Evolutionary conservation across 768 basidiomycete species (phyloP).

Genomic region (Boletus rubropictus): DNA sequence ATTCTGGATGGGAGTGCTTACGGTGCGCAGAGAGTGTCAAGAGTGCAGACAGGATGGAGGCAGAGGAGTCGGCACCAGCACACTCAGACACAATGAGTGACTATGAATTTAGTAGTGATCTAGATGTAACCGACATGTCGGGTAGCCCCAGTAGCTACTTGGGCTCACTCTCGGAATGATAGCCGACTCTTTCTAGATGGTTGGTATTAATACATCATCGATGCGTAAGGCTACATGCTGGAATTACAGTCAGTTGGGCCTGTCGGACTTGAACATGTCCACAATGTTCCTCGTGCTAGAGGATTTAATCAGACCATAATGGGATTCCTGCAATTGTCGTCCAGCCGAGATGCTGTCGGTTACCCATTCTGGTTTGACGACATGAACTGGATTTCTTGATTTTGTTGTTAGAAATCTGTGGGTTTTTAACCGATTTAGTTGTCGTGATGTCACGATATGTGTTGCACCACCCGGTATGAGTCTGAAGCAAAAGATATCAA

Average conservation of each 20-base stretch:
- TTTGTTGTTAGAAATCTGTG: conserved; percentile 55
- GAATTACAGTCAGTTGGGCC: conserved; percentile 7
- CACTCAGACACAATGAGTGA: conserved; percentile 39
- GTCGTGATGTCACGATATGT: conserved; percentile 72
- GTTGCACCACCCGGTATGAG: conserved; percentile 57
- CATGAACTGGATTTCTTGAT: conserved; percentile 43
- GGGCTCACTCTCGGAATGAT: conserved; percentile 31
- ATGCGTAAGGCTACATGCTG: not conserved
- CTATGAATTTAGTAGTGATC: conserved; percentile 53
- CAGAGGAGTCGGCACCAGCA: conserved; percentile 21
- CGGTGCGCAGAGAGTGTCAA: conserved; percentile 66
- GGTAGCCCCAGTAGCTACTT: conserved; percentile 40
- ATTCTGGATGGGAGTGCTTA: conserved; percentile 73
- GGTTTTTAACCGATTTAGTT: conserved; percentile 65
- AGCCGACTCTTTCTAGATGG: not conserved
- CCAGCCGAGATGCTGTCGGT: conserved; percentile 59
- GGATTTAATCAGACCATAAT: conserved; percentile 47
- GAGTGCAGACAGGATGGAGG: conserved; percentile 52
- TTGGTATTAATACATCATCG: conserved; percentile 8
- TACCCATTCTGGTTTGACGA: conserved; percentile 76
- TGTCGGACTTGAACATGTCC: conserved; percentile 32
- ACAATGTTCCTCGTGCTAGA: conserved; percentile 34
- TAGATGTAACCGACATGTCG: conserved; percentile 46
- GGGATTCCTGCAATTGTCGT: conserved; percentile 53
- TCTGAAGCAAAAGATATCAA: conserved; percentile 30